These are phyloP conservation scores for Pancytospora philotis DNA, from an alignment of 371 early-diverging fungal genomes.

Conservation along the genomic window DNA sequence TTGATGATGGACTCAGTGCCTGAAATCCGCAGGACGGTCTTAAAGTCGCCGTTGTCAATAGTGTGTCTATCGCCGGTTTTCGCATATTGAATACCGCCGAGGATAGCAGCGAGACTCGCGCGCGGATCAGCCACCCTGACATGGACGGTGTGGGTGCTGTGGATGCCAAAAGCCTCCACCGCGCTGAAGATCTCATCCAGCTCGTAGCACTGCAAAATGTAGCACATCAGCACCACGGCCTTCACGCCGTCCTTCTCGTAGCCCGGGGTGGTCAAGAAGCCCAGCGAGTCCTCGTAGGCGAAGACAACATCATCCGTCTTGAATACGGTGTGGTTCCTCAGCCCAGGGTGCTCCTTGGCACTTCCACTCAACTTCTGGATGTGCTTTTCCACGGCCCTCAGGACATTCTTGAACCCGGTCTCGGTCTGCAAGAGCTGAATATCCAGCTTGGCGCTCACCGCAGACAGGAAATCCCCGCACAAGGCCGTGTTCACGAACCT, in stretches of 20 bases:
- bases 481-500: slow-evolving; percentile 23
- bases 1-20: slow-evolving; percentile 8
- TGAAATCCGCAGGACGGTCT: not conserved
- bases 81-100: not conserved
- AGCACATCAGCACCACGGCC: slow-evolving; percentile 23
- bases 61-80: not conserved
- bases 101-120: not conserved
- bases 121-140: not conserved
- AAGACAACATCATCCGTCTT: slow-evolving; percentile 13
- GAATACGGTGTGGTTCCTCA: too few species aligned
- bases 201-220: slow-evolving; percentile 10
- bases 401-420: slow-evolving; percentile 36
- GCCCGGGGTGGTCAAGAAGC: slow-evolving; percentile 26
- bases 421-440: slow-evolving; percentile 16
- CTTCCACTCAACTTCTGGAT: too few species aligned
- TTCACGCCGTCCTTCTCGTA: slow-evolving; percentile 38
- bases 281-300: slow-evolving; percentile 34
- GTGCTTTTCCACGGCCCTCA: slow-evolving; percentile 3
- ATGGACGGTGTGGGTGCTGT: slow-evolving; percentile 2
- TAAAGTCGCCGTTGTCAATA: not conserved
- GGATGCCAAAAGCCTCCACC: not conserved
- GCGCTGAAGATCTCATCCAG: not conserved
- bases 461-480: slow-evolving; percentile 23
- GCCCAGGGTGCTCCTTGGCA: too few species aligned
- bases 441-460: not conserved